phyloP scores from a whole-genome alignment of 768 basidiomycete species.

The Exidia glandulosa region DNA sequence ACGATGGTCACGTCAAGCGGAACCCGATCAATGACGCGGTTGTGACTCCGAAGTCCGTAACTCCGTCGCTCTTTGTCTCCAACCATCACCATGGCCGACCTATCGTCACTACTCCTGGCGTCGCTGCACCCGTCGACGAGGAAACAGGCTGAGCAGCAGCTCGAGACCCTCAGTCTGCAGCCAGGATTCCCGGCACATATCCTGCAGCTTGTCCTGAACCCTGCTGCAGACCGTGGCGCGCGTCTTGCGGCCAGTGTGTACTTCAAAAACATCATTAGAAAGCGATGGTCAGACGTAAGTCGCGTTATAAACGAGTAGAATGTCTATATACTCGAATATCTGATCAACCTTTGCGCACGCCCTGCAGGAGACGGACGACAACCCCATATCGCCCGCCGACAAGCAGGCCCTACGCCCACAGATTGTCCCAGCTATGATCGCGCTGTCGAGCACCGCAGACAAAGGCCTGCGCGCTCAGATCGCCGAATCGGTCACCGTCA shows the following conservation, averaged over 20 bases:
- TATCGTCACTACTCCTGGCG: slow-evolving; percentile 58
- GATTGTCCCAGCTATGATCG: slow-evolving; percentile 87
- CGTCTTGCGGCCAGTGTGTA: slow-evolving; percentile 81
- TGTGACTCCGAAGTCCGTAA: too few relatives aligned
- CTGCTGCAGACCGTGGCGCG: slow-evolving; percentile 51
- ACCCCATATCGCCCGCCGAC: slow-evolving; percentile 60
- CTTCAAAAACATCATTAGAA: slow-evolving; percentile 84
- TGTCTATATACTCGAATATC: neutral
- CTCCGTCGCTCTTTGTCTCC: too few relatives aligned
- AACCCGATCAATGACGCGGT: too few relatives aligned
- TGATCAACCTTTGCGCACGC: neutral
- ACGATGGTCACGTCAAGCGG: too few relatives aligned
- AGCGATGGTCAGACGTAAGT: slow-evolving; percentile 80
- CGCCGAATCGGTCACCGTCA: slow-evolving; percentile 84
- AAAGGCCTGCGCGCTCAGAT: slow-evolving; percentile 72
- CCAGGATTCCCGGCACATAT: slow-evolving; percentile 72
- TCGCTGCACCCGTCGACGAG: slow-evolving; percentile 59
- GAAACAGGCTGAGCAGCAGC: slow-evolving; percentile 72
- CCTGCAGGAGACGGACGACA: slow-evolving; percentile 44
- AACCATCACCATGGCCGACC: slow-evolving; percentile 11
- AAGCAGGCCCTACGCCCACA: slow-evolving; percentile 60
- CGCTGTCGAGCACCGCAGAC: slow-evolving; percentile 62
- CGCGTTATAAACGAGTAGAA: too few relatives aligned
- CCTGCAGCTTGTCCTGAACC: slow-evolving; percentile 64
- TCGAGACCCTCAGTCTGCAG: slow-evolving; percentile 55